Evolutionary conservation across 371 early-diverging fungal species (phyloP).

Genomic region (Fennellomyces sp.): DNA sequence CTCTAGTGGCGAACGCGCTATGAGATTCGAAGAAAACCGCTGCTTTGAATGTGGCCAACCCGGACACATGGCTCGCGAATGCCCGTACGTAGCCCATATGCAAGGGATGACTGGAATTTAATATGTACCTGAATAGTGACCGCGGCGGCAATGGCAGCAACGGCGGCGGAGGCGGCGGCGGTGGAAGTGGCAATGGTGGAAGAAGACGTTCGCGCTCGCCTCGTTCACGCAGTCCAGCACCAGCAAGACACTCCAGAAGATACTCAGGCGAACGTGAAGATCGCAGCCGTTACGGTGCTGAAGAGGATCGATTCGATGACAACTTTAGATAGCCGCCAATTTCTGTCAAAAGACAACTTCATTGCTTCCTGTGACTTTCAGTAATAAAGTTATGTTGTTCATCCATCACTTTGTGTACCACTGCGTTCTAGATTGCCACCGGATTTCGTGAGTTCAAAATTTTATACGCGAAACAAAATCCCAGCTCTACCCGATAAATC

Average conservation of each 20-base stretch:
- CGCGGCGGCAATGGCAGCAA: neutral
- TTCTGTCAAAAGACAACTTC: too few species aligned
- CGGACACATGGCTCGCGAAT: conserved; percentile 43
- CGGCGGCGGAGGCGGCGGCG: conserved; percentile 16
- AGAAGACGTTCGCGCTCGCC: conserved; percentile 40
- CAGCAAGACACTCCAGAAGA: conserved; percentile 24
- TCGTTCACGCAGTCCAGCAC: conserved; percentile 13
- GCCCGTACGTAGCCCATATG: conserved; percentile 33
- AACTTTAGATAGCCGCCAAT: conserved; percentile 1
- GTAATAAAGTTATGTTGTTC: too few species aligned
- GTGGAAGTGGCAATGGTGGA: conserved; percentile 9
- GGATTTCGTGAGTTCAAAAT: too few species aligned
- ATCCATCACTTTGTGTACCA: too few species aligned
- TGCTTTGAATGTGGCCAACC: conserved; percentile 48
- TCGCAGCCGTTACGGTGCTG: conserved; percentile 31
- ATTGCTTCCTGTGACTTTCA: too few species aligned
- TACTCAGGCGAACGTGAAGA: conserved; percentile 19
- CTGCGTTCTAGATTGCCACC: too few species aligned
- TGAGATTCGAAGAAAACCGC: conserved; percentile 41
- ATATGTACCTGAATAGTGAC: neutral
- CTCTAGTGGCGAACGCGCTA: conserved; percentile 43
- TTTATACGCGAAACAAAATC: too few species aligned
- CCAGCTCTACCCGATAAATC: too few species aligned
- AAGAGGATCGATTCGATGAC: conserved; percentile 8
- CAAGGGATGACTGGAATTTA: neutral